Evolutionary conservation across 768 basidiomycete species (phyloP).

Genomic region (Leccinum rimulosum): DNA sequence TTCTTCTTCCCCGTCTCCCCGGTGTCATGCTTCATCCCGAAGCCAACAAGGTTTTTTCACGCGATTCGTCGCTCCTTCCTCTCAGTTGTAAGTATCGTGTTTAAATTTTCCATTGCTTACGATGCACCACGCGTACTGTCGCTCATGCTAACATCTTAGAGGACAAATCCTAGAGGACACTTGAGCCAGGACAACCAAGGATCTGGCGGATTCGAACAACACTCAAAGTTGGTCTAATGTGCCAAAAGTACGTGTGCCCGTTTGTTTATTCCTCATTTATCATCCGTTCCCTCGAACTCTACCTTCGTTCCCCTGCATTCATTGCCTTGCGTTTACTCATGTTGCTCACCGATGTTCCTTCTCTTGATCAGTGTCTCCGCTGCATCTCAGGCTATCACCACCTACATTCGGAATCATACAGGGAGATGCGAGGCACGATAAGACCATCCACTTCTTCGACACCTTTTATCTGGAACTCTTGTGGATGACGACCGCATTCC

Average conservation of each 20-base stretch:
- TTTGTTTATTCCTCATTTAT: slow-evolving; percentile 4
- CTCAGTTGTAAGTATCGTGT: slow-evolving; percentile 58
- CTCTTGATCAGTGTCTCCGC: slow-evolving; percentile 56
- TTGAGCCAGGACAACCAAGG: slow-evolving; percentile 83
- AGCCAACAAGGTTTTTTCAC: slow-evolving; percentile 65
- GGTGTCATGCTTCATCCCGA: slow-evolving; percentile 71
- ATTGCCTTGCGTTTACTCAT: slow-evolving; percentile 8
- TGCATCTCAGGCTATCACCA: slow-evolving; percentile 78
- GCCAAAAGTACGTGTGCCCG: slow-evolving; percentile 62
- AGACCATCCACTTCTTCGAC: slow-evolving; percentile 70
- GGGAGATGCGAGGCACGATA: slow-evolving; percentile 68
- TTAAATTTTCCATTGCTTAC: slow-evolving; percentile 16
- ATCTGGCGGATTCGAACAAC: slow-evolving; percentile 66
- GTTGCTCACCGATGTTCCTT: slow-evolving; percentile 9
- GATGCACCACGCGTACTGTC: slow-evolving; percentile 17
- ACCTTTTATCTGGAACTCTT: slow-evolving; percentile 66
- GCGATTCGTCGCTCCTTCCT: slow-evolving; percentile 72
- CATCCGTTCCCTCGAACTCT: slow-evolving; percentile 11
- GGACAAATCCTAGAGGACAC: slow-evolving; percentile 70
- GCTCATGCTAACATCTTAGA: slow-evolving; percentile 25
- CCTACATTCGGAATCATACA: slow-evolving; percentile 72
- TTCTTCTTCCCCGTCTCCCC: slow-evolving; percentile 38
- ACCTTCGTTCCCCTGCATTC: slow-evolving; percentile 4
- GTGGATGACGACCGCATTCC: slow-evolving; percentile 73
- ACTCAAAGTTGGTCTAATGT: slow-evolving; percentile 59